phyloP scores from a whole-genome alignment of 2,329 filamentous ascomycete genomes.

The Aspergillus pseudotamarii region DNA sequence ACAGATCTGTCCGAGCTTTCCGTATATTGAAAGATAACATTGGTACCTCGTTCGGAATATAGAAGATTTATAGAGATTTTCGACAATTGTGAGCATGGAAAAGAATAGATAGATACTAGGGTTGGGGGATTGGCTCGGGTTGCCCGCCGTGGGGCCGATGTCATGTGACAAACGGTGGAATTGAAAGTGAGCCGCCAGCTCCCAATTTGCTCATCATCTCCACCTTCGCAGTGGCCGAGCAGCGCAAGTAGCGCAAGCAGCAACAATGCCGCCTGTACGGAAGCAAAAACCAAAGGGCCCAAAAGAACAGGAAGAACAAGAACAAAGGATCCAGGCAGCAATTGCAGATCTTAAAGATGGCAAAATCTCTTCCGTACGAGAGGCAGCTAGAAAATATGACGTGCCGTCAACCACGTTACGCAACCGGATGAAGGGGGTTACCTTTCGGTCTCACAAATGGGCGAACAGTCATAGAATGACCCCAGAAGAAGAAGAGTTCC shows the following conservation, averaged over 20 bases:
- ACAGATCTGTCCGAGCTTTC: too few species aligned
- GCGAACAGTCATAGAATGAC: constrained; percentile 1
- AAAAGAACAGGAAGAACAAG: constrained; percentile 1
- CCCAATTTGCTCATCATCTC: not conserved
- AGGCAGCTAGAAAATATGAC: constrained; percentile 8
- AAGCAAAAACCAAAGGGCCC: not conserved
- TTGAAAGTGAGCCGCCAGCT: not conserved
- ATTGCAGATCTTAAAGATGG: constrained; percentile 3
- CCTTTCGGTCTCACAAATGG: not conserved
- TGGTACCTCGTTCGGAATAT: too few species aligned
- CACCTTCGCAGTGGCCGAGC: not conserved
- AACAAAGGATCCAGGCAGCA: constrained; percentile 1
- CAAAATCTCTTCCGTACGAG: not conserved
- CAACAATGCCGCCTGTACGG: constrained; percentile 8
- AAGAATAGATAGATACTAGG: too few species aligned
- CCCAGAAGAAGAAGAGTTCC: constrained; percentile 9
- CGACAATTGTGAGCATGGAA: too few species aligned
- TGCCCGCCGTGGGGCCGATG: too few species aligned
- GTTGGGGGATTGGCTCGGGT: too few species aligned
- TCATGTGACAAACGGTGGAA: not conserved
- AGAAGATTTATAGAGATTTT: too few species aligned
- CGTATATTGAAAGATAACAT: too few species aligned
- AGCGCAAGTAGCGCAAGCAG: not conserved
- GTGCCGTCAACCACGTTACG: constrained; percentile 5
- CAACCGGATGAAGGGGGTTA: constrained; percentile 1